A percentile compares a stretch with the other conserved stretches of the same genome.
Conservation (phyloP, 2,329 filamentous ascomycete genomes). For the Pseudogymnoascus sp. region DNA sequence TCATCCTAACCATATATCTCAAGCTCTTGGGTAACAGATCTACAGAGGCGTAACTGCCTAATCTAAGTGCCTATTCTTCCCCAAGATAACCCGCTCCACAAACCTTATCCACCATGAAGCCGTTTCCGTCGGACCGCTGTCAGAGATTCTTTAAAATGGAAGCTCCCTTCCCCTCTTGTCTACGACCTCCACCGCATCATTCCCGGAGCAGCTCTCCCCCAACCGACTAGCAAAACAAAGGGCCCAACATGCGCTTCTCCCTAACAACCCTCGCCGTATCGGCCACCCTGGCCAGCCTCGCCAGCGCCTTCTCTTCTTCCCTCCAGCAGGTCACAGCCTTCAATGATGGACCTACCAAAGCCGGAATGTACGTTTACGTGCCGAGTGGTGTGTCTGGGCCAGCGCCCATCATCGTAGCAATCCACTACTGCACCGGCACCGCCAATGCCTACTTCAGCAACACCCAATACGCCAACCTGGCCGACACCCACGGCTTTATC, state of each 20-base stretch:
- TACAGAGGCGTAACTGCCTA: constrained; percentile 1
- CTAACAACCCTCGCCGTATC: not conserved
- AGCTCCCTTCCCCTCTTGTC: not conserved
- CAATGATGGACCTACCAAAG: constrained; percentile 18
- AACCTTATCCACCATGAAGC: not conserved
- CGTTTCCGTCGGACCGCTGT: not conserved
- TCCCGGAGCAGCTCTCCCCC: not conserved
- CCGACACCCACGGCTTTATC: constrained; percentile 49
- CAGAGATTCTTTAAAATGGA: not conserved
- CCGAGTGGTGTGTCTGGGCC: constrained; percentile 15
- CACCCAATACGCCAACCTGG: constrained; percentile 33
- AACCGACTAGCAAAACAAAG: not conserved
- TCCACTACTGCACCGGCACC: constrained; percentile 10
- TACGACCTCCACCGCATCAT: not conserved
- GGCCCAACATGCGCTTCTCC: not conserved
- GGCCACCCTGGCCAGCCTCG: constrained; percentile 19
- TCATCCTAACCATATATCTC: not conserved
- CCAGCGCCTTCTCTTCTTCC: not conserved
- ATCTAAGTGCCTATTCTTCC: not conserved
- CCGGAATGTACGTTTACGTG: constrained; percentile 23
- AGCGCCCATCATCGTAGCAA: constrained; percentile 23
- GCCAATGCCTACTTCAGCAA: constrained; percentile 20
- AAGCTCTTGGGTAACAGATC: not conserved
- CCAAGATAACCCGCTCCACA: not conserved
- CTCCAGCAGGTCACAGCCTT: constrained; percentile 19